Base-by-base conservation (phyloP, 2,329 filamentous ascomycete genomes). In the Leptographium galeiforme region DNA sequence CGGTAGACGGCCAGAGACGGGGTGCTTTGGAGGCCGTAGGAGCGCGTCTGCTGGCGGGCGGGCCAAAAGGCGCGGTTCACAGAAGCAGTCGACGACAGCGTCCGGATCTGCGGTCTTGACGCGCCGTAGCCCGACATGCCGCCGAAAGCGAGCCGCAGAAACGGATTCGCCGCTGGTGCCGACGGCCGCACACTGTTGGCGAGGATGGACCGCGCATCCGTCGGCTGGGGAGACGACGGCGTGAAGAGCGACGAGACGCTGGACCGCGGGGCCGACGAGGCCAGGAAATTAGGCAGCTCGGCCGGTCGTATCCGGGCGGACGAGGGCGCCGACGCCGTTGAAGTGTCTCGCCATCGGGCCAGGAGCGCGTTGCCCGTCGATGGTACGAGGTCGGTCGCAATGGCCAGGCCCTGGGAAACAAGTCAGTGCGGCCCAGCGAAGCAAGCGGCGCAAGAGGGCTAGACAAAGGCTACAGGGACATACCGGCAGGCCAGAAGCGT, bases 381-480 rank as follows among this genome's bases (percentile, higher is more conserved):
- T 52, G 73, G 72, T 70, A 71, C 71, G 52, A 74, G 59, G 40
- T 72, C 72, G 50, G 70, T 63, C 8, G 69, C 68, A 56, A 67
- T 69, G 49, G 68, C 68, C 61, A 74, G 66, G 58, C 65, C 56
- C 56, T 58, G 25, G 16, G 32, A 4, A 45, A 5, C 25, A 19
- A 2, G 38, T 41, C 36, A 46, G 32, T 7, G 33, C 6, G 14
- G 6, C 19, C 12, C 19, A 36, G 8, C 18, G 6, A 40, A 12
- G 30, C 8, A 7, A 46, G 18, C 30, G 10, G 13, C 33, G 19
- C 13, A 18, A 34, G 5, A 38, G 3, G 30, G 10, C 19, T 32
- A 41, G 36, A 33, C 16, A 32, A 32, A 16, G 49, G 34, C 5
- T 36, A 13, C 7, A 44, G 36, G 5, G 36, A 50, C 57, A 19